Evolutionary conservation across 139 green algal species (phyloP), one percentile per base, ranked within the genome.

Genomic region (Chlamydomonas incerta): DNA sequence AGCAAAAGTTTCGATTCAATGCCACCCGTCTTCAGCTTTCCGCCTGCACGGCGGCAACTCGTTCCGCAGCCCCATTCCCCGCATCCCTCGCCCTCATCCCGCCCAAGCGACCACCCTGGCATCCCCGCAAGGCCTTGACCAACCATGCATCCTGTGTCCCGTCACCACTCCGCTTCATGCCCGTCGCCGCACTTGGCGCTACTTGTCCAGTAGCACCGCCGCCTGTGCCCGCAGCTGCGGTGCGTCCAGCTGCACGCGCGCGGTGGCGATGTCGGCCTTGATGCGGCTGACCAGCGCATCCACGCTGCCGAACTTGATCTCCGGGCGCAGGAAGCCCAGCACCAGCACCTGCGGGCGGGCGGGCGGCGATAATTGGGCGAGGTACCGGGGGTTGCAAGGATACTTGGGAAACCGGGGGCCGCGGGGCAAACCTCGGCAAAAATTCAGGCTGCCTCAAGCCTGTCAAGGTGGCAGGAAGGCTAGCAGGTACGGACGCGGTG

Each of bases 321-420:
- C 97, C 0, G 95, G 96, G 57, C 94, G 93, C 21, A 99, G 77
- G 79, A 92, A 98, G 29, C 97, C 96, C 18, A 94, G 37, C 18
- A 90, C 89, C 24, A 95, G 70, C 18, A 96, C 91, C 5, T 87
- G 69, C 72, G 98, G 50, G 24, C 58, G 55, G 13, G 60, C 18
- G 26, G 58, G 20, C 17, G 58, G 2, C 2, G 4, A 10, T 2
- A 31, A 4, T 2, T 1, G 60, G 21, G 23, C 14, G 63, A 72
- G 80, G 33, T 46, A 6, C 28, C 14, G 10, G 33, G 33, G 14
- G 33, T 52, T n/a, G n/a, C n/a, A n/a, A n/a, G n/a, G n/a, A n/a
- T n/a, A n/a, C n/a, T n/a, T n/a, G n/a, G n/a, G n/a, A n/a, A n/a
- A n/a, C n/a, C n/a, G n/a, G n/a, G n/a, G n/a, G n/a, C n/a, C n/a